A percentile compares a stretch with the other conserved stretches of the same genome.
Evolutionary conservation across 352 stramenopile species (phyloP).

Genomic region (Globisporangium mamillatum): DNA sequence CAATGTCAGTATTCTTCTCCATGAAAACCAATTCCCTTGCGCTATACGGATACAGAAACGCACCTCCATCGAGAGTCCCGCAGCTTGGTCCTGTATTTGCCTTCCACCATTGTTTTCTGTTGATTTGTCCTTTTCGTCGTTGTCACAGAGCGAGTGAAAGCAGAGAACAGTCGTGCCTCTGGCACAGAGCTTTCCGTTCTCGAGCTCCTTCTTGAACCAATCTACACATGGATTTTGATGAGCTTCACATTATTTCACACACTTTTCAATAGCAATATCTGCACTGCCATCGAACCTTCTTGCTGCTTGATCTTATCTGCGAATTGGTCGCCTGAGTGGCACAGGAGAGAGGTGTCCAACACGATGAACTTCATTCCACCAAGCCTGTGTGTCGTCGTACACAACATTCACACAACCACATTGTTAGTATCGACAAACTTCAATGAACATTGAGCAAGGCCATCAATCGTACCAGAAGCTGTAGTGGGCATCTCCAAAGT

Average conservation of each 20-base stretch:
- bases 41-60: not conserved
- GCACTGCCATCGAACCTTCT: conserved; percentile 27
- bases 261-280: too few species aligned
- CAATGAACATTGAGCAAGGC: too few species aligned
- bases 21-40: not conserved
- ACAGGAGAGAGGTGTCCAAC: conserved; percentile 52
- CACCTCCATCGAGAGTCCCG: conserved; percentile 6
- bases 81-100: not conserved
- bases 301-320: conserved; percentile 35
- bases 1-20: not conserved
- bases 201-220: conserved; percentile 73
- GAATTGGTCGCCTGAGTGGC: conserved; percentile 22
- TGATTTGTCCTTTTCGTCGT: not conserved
- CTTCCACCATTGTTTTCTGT: conserved; percentile 21
- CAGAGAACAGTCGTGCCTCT: conserved; percentile 60
- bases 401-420: not conserved
- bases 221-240: conserved; percentile 26
- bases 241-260: not conserved
- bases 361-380: conserved; percentile 81
- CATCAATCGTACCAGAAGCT: conserved; percentile 59
- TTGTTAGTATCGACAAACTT: not conserved
- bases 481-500: conserved; percentile 69
- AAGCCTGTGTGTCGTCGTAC: conserved; percentile 32
- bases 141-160: conserved; percentile 32
- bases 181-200: conserved; percentile 79